Conservation (phyloP, 805 yeast genomes). For the Ogataea parapolymorpha region DNA sequence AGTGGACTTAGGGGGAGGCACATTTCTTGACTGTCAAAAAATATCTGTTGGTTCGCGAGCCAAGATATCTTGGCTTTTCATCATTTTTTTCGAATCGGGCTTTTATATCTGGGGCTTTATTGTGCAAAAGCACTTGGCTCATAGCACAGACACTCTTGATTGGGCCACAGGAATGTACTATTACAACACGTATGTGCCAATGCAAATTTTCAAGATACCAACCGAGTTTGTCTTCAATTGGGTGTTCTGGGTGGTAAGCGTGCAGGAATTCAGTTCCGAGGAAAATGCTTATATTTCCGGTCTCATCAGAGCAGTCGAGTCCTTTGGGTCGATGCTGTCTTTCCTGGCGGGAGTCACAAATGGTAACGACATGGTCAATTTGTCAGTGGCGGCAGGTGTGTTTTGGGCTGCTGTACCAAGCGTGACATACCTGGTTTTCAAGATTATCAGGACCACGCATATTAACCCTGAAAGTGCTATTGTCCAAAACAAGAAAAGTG, state of each 20-base stretch:
- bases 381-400: constrained; percentile 25
- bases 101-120: constrained; percentile 24
- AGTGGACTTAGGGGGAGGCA: constrained; percentile 21
- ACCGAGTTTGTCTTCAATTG: constrained; percentile 25
- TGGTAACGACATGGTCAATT: constrained; percentile 23
- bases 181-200: constrained; percentile 20
- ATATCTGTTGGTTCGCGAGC: constrained; percentile 14
- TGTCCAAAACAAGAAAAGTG: too few relatives aligned
- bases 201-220: constrained; percentile 23
- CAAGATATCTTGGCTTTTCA: constrained; percentile 18
- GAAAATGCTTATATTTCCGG: constrained; percentile 24
- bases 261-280: constrained; percentile 17
- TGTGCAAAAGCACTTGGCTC: constrained; percentile 8
- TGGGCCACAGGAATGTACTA: constrained; percentile 20
- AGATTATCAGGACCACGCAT: too few relatives aligned
- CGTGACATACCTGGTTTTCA: neutral
- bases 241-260: constrained; percentile 28
- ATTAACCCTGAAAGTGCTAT: too few relatives aligned
- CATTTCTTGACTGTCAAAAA: constrained; percentile 16
- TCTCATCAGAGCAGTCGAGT: constrained; percentile 24
- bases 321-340: constrained; percentile 22
- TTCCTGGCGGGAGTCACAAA: constrained; percentile 25
- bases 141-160: constrained; percentile 15
- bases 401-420: constrained; percentile 15
- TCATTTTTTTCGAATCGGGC: constrained; percentile 9